A percentile compares a stretch with the other conserved stretches of the same genome.
phyloP scores from a whole-genome alignment of 2,329 filamentous ascomycete genomes.

The Teratosphaeria epicoccoides region DNA sequence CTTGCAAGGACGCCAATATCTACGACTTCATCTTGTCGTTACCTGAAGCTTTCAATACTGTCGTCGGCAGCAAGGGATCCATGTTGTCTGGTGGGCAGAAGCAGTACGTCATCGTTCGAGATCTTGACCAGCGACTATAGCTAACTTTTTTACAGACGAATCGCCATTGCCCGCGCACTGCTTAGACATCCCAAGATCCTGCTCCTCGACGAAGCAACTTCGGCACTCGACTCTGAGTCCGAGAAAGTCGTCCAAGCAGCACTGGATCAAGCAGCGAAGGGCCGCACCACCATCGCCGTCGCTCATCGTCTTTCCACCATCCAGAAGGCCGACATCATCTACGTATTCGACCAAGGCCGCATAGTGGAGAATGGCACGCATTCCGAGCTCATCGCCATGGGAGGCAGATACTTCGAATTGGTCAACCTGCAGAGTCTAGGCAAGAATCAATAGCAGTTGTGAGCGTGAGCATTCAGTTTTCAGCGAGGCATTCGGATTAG shows the following conservation, averaged over 20 bases:
- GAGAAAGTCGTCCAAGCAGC: conserved; percentile 75
- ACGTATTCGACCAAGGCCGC: conserved; percentile 85
- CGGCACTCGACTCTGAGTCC: conserved; percentile 58
- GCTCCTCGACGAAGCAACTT: conserved; percentile 66
- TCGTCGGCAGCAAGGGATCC: conserved; percentile 73
- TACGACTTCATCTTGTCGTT: conserved; percentile 83
- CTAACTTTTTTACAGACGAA: conserved; percentile 21
- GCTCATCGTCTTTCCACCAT: conserved; percentile 88
- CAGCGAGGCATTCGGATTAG: neutral
- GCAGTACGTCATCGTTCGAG: conserved; percentile 46
- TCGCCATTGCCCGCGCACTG: conserved; percentile 84
- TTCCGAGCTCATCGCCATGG: conserved; percentile 37
- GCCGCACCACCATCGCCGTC: conserved; percentile 68
- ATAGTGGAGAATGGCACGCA: conserved; percentile 82
- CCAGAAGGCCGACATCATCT: conserved; percentile 88
- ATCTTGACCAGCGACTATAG: neutral
- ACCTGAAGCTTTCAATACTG: conserved; percentile 42
- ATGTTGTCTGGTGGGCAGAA: conserved; percentile 87
- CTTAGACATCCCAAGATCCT: conserved; percentile 85
- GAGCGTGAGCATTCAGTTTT: neutral
- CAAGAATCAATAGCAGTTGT: conserved; percentile 8
- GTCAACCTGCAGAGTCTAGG: conserved; percentile 30
- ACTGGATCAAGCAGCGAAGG: conserved; percentile 71
- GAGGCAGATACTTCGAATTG: conserved; percentile 32
- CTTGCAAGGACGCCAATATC: conserved; percentile 83